phyloP scores from a whole-genome alignment of 345 rosid species.

The Aquilaria yunnanensis region DNA sequence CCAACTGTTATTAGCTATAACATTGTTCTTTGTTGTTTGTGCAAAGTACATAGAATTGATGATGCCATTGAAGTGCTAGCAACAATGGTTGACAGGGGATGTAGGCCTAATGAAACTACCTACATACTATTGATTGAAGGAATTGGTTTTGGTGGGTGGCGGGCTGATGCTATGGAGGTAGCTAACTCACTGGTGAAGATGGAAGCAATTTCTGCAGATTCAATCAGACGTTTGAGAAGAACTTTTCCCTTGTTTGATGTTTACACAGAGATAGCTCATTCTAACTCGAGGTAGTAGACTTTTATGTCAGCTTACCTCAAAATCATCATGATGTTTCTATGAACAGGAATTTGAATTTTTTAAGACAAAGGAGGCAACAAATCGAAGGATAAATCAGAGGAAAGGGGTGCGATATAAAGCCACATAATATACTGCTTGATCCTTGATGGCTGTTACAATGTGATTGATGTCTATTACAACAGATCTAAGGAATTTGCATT shows the following conservation, averaged over 20 bases:
- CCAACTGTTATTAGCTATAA: slow-evolving; percentile 72
- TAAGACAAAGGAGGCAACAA: too few relatives aligned
- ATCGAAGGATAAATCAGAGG: too few relatives aligned
- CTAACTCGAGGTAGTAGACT: slow-evolving; percentile 21
- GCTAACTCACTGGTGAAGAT: slow-evolving; percentile 42
- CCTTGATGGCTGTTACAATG: slow-evolving; percentile 22
- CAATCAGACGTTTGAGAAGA: slow-evolving; percentile 48
- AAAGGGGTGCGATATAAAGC: slow-evolving; percentile 32
- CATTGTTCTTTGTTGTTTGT: slow-evolving; percentile 60
- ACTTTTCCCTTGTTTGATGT: slow-evolving; percentile 50
- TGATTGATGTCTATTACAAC: background rate
- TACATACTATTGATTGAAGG: slow-evolving; percentile 66
- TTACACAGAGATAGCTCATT: slow-evolving; percentile 29
- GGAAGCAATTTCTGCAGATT: slow-evolving; percentile 47
- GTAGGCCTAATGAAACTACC: slow-evolving; percentile 79
- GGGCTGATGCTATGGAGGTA: slow-evolving; percentile 69
- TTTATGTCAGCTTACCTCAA: too few relatives aligned
- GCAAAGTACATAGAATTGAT: slow-evolving; percentile 58
- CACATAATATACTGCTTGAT: slow-evolving; percentile 33
- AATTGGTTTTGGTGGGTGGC: slow-evolving; percentile 65
- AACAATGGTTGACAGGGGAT: slow-evolving; percentile 55
- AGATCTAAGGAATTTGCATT: too few relatives aligned
- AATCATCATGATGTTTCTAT: too few relatives aligned
- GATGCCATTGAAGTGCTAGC: slow-evolving; percentile 64
- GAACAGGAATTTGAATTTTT: too few relatives aligned